Evolutionary conservation across 2,329 filamentous ascomycete genomes (phyloP).

Genomic region (Colletotrichum sp.): DNA sequence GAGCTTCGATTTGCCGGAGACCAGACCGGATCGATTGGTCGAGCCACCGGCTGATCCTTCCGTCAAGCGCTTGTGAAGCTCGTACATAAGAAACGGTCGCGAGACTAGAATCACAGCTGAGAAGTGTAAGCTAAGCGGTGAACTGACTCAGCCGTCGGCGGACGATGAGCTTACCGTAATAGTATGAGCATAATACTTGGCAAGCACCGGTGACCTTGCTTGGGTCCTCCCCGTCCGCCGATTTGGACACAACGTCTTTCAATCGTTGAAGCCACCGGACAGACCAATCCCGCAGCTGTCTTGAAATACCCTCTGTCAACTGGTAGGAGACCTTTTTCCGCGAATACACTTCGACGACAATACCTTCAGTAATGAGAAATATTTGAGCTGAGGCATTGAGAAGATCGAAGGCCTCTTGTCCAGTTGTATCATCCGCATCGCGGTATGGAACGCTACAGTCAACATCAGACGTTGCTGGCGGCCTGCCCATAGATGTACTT

Average conservation of each 20-base stretch:
- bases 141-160: too few species aligned
- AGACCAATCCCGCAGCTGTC: conserved; percentile 57
- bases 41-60: conserved; percentile 29
- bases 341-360: conserved; percentile 59
- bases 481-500: conserved; percentile 59
- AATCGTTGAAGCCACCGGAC: conserved; percentile 50
- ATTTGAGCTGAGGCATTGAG: conserved; percentile 59
- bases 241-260: conserved; percentile 38
- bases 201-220: conserved; percentile 49
- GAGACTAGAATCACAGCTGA: conserved; percentile 60
- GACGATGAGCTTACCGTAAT: conserved; percentile 38
- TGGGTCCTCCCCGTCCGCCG: conserved; percentile 27
- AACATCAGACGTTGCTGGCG: conserved; percentile 57
- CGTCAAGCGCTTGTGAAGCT: conserved; percentile 50
- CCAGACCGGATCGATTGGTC: conserved; percentile 12
- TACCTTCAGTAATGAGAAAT: conserved; percentile 53
- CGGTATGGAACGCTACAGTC: conserved; percentile 59
- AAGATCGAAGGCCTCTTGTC: conserved; percentile 46
- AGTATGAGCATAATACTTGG: conserved; percentile 57
- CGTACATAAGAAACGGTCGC: conserved; percentile 61
- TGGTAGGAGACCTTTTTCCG: conserved; percentile 57
- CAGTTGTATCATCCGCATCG: conserved; percentile 31
- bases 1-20: conserved; percentile 52
- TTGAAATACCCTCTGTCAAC: conserved; percentile 58
- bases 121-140: background rate